Evolutionary conservation across 352 stramenopile genomes (phyloP).

Genomic region (Aphanomyces invadans): DNA sequence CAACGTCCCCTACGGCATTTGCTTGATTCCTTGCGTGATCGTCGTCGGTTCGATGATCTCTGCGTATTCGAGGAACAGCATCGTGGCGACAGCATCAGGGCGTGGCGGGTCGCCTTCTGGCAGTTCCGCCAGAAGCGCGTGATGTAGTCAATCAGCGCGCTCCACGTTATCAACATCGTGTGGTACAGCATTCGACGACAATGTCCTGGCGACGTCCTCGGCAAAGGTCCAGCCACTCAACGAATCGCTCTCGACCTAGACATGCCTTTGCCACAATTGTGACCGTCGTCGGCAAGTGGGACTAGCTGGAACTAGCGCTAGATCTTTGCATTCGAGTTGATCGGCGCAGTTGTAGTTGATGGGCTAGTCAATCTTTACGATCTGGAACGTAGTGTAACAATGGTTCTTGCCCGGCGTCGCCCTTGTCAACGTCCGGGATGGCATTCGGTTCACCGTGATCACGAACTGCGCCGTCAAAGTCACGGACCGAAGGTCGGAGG

Average conservation of each 20-base stretch:
- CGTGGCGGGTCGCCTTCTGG: constrained; percentile 39
- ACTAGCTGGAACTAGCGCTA: constrained; percentile 47
- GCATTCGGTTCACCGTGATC: constrained; percentile 43
- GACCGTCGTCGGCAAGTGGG: constrained; percentile 37
- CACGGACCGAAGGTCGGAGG: constrained; percentile 44
- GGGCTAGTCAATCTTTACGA: constrained; percentile 42
- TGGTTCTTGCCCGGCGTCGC: constrained; percentile 56
- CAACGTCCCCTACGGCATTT: constrained; percentile 10
- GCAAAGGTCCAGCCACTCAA: constrained; percentile 53
- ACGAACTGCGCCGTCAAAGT: constrained; percentile 53
- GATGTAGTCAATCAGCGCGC: constrained; percentile 46
- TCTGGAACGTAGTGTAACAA: constrained; percentile 43
- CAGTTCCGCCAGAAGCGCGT: constrained; percentile 43
- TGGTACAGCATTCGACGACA: too few relatives aligned
- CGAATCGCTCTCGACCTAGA: constrained; percentile 39
- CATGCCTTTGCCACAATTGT: too few relatives aligned
- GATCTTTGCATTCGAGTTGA: constrained; percentile 41
- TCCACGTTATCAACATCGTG: constrained; percentile 50
- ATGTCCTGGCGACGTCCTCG: constrained; percentile 47
- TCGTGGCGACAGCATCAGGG: constrained; percentile 24
- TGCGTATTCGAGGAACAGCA: constrained; percentile 39
- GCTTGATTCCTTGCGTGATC: constrained; percentile 3
- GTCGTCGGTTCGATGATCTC: constrained; percentile 19
- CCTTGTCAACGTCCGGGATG: constrained; percentile 41
- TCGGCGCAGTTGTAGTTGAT: constrained; percentile 51